phyloP scores from a whole-genome alignment of 1,284 basidiomycete genomes.

The Puccinia hordei region DNA sequence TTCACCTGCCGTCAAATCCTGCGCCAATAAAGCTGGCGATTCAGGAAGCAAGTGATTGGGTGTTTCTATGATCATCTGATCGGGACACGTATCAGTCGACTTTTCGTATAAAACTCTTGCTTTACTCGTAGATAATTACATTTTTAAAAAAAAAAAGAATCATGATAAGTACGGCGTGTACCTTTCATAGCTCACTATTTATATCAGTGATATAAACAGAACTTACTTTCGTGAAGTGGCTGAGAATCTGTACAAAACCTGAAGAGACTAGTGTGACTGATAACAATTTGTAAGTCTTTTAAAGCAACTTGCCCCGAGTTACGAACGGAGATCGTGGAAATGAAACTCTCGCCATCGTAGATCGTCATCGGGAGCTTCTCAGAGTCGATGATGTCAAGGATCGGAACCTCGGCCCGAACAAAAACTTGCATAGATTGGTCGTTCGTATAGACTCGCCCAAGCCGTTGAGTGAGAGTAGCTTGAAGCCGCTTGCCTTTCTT shows the following conservation, averaged over 20 bases:
- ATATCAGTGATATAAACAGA: too few relatives aligned
- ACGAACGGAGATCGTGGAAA: constrained; percentile 7
- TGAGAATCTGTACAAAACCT: constrained; percentile 27
- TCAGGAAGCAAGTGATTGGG: constrained; percentile 17
- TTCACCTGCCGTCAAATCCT: background rate
- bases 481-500: constrained; percentile 47
- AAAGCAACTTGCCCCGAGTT: constrained; percentile 22
- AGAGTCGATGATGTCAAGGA: constrained; percentile 12
- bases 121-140: background rate
- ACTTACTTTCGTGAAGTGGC: background rate
- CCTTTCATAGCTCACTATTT: background rate
- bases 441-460: constrained; percentile 10
- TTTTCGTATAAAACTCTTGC: constrained; percentile 1
- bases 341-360: constrained; percentile 35
- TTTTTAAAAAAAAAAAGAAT: background rate
- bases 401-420: background rate
- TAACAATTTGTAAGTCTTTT: constrained; percentile 7
- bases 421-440: constrained; percentile 39
- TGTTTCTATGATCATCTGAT: background rate
- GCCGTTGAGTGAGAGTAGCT: constrained; percentile 18
- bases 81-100: background rate
- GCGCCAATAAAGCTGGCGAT: background rate
- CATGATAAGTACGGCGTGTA: background rate
- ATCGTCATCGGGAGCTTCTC: constrained; percentile 1
- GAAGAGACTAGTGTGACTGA: constrained; percentile 36